Evolutionary conservation across 2,329 filamentous ascomycete species (phyloP), one percentile per base, ranked within the genome.

Genomic region (Blumeriella jaapii): DNA sequence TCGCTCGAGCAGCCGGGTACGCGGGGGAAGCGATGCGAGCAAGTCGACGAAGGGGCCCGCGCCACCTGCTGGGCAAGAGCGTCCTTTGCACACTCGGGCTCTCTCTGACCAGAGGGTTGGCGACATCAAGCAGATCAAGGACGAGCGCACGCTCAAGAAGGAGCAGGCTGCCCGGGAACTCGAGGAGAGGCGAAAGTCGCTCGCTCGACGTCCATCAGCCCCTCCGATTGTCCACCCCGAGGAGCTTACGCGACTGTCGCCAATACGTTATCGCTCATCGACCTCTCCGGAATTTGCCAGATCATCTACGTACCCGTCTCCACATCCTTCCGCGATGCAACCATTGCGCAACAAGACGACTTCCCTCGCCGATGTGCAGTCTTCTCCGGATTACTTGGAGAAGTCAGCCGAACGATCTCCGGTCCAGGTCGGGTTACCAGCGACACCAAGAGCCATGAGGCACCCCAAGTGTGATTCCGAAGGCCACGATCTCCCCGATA

Each of bases 391-490:
- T 7, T 45, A 48, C 18, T 44, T 41, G 42, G 66, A 62, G 54
- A 69, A 71, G 55, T 68, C 67, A 42, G 55, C 40, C 57, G 57
- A 20, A 47, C 32, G 31, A 2, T 67, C 67, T 1, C 64, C 69
- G n/a, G 29, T 41, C 1, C 68, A 71, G 5, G 69, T 89, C 33
- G 87, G 86, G 0, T 69, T 94, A n/a, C 86, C 89, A 10, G 84
- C 86, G 2, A 95, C 87, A 1, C 87, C 89, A 18, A 78, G 84
- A 61, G 86, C 86, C 1, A 93, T 95, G 86, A 74, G 82, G 13
- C 75, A 93, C 54, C 71, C 74, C 1, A 75, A 83, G 27, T 76
- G 89, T 47, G 71, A 74, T 46, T 59, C 66, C 2, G 69, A 77
- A 39, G 62, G 67, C 26, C 62, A 61, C 18, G 61, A 67, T 38